Percentiles rank a stretch among this genome's conserved stretches.
Evolutionary conservation across 2,329 filamentous ascomycete genomes (phyloP).

Genomic region (Helotiales sp.): DNA sequence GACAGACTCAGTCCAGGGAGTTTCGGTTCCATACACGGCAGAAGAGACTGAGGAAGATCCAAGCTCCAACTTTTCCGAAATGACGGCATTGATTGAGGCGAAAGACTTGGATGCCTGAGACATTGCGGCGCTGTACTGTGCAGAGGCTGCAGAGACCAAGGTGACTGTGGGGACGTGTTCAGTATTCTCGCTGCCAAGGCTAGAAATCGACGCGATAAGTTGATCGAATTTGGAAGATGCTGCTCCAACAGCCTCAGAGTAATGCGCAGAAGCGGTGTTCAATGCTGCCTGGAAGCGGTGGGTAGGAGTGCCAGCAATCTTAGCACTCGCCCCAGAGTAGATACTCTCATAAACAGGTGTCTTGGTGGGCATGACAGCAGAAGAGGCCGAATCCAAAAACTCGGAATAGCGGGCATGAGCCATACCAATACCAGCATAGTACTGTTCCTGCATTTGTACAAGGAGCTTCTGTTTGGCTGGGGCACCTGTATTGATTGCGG

Average conservation of each 20-base stretch:
- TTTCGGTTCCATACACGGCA: slow-evolving; percentile 47
- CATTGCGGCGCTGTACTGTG: slow-evolving; percentile 50
- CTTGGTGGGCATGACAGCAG: slow-evolving; percentile 67
- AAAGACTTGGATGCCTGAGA: slow-evolving; percentile 52
- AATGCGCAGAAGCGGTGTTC: slow-evolving; percentile 32
- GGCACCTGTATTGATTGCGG: slow-evolving; percentile 58
- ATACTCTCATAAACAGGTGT: slow-evolving; percentile 51
- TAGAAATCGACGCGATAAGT: slow-evolving; percentile 48
- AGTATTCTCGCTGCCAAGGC: slow-evolving; percentile 42
- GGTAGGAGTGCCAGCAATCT: slow-evolving; percentile 36
- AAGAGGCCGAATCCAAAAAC: slow-evolving; percentile 74
- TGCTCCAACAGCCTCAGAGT: slow-evolving; percentile 42
- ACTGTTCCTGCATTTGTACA: slow-evolving; percentile 67
- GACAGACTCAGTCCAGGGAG: slow-evolving; percentile 57
- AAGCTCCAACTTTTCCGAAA: slow-evolving; percentile 42
- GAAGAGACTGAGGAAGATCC: slow-evolving; percentile 44
- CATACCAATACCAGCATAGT: slow-evolving; percentile 66
- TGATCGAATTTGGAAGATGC: slow-evolving; percentile 49
- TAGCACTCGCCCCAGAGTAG: slow-evolving; percentile 32
- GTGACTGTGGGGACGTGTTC: slow-evolving; percentile 46
- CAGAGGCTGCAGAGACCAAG: slow-evolving; percentile 50
- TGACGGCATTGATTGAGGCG: slow-evolving; percentile 63
- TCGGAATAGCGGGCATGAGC: slow-evolving; percentile 80
- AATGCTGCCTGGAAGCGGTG: slow-evolving; percentile 33
- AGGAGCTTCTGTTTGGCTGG: slow-evolving; percentile 58